phyloP scores from a whole-genome alignment of 495 filamentous ascomycete genomes.

The Penicillium coffeae region DNA sequence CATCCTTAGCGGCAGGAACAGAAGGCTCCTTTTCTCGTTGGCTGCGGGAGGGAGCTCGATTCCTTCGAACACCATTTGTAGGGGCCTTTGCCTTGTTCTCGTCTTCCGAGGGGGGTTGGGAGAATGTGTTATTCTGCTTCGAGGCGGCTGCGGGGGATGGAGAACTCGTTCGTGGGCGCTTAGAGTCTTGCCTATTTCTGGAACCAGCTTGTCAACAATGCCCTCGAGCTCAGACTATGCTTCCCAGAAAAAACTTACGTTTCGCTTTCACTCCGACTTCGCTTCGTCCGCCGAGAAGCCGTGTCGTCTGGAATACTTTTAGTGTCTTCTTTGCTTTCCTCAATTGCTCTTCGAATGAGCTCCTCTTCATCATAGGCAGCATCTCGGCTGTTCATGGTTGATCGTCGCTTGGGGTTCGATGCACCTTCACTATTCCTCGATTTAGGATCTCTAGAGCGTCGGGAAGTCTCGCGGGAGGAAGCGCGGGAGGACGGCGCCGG shows the following conservation, averaged over 20 bases:
- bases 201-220: conserved; percentile 18
- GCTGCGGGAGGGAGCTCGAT: conserved; percentile 60
- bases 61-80: conserved; percentile 58
- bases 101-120: conserved; percentile 66
- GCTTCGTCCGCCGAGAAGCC: conserved; percentile 62
- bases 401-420: conserved; percentile 68
- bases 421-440: conserved; percentile 43
- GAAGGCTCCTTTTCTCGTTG: conserved; percentile 63
- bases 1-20: conserved; percentile 47
- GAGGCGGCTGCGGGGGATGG: conserved; percentile 58
- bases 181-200: conserved; percentile 54
- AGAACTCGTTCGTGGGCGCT: conserved; percentile 72
- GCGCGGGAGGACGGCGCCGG: conserved; percentile 43
- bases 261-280: conserved; percentile 87
- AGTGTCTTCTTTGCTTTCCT: conserved; percentile 82
- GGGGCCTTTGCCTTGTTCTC: conserved; percentile 46
- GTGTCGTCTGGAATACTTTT: conserved; percentile 45
- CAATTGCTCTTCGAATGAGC: conserved; percentile 80
- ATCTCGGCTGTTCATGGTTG: conserved; percentile 96
- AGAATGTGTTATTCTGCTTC: conserved; percentile 45
- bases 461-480: conserved; percentile 42
- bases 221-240: conserved; percentile 3
- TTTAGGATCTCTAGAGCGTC: conserved; percentile 46
- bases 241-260: conserved; percentile 58
- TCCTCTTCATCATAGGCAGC: conserved; percentile 96